Evolutionary conservation across 139 green algal species (phyloP).

Genomic region (Pedinophyceae sp.): DNA sequence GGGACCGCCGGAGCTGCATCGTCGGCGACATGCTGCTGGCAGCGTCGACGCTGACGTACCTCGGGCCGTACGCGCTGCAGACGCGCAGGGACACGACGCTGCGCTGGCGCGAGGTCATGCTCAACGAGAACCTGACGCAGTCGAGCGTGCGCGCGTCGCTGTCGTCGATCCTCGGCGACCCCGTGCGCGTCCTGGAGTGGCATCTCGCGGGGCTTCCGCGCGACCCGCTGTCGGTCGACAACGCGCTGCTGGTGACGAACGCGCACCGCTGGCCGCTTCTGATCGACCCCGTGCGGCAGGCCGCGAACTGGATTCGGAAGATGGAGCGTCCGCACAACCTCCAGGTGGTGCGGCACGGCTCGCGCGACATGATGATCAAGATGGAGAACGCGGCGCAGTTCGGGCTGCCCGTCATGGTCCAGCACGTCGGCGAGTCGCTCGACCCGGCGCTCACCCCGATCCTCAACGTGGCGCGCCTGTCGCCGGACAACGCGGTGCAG

Average conservation of each 20-base stretch:
- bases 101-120: slow-evolving; percentile 8
- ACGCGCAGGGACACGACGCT: slow-evolving; percentile 9
- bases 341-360: slow-evolving; percentile 18
- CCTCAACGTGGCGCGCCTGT: slow-evolving; percentile 19
- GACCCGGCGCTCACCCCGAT: slow-evolving; percentile 23
- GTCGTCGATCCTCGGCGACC: slow-evolving; percentile 11
- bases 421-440: slow-evolving; percentile 25
- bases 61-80: slow-evolving; percentile 16
- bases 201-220: slow-evolving; percentile 20
- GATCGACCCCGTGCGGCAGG: slow-evolving; percentile 23
- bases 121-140: too few species aligned
- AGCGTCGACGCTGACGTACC: slow-evolving; percentile 15
- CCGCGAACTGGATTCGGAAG: slow-evolving; percentile 26
- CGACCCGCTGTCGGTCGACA: slow-evolving; percentile 21
- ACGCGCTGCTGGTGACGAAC: slow-evolving; percentile 23
- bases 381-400: slow-evolving; percentile 31
- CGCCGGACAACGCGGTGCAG: slow-evolving; percentile 16
- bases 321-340: slow-evolving; percentile 9
- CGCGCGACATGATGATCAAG: slow-evolving; percentile 18
- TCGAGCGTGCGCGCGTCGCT: background rate
- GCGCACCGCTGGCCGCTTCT: slow-evolving; percentile 20
- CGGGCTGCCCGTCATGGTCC: slow-evolving; percentile 23
- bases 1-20: background rate
- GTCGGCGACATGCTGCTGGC: slow-evolving; percentile 10
- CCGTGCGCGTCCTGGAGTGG: slow-evolving; percentile 23